phyloP scores from a whole-genome alignment of 805 yeast species.

The Zygoascus flipseniorum region DNA sequence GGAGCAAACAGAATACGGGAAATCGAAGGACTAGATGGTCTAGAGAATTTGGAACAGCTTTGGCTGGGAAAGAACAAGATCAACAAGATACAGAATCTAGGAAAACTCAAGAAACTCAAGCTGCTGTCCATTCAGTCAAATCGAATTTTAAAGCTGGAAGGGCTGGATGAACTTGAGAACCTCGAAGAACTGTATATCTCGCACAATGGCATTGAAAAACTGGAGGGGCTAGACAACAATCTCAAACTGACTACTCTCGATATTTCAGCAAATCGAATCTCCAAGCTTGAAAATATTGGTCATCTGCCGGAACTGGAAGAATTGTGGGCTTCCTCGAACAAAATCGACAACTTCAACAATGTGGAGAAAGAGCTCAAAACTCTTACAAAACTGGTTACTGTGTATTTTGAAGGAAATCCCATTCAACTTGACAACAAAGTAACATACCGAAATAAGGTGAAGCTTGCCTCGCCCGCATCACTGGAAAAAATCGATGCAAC shows the following conservation, averaged over 20 bases:
- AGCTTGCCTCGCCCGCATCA: conserved; percentile 60
- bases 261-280: conserved; percentile 65
- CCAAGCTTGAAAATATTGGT: conserved; percentile 50
- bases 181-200: conserved; percentile 84
- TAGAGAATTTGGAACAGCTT: conserved; percentile 57
- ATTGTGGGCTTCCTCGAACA: conserved; percentile 85
- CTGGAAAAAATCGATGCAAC: conserved; percentile 88
- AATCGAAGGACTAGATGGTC: conserved; percentile 44
- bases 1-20: conserved; percentile 76
- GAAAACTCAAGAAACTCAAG: conserved; percentile 49
- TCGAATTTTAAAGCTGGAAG: conserved; percentile 67
- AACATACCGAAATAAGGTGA: conserved; percentile 76
- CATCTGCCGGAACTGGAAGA: conserved; percentile 74
- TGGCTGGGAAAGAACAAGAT: conserved; percentile 93
- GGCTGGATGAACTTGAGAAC: conserved; percentile 59
- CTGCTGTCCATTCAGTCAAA: conserved; percentile 87
- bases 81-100: conserved; percentile 51
- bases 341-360: conserved; percentile 58
- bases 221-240: conserved; percentile 74
- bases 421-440: conserved; percentile 65
- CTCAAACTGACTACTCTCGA: conserved; percentile 64
- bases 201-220: conserved; percentile 65
- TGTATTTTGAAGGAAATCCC: conserved; percentile 92
- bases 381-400: conserved; percentile 66
- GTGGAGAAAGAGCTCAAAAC: conserved; percentile 56